phyloP scores from a whole-genome alignment of 2,329 filamentous ascomycete species.

The Ampelomyces quisqualis region DNA sequence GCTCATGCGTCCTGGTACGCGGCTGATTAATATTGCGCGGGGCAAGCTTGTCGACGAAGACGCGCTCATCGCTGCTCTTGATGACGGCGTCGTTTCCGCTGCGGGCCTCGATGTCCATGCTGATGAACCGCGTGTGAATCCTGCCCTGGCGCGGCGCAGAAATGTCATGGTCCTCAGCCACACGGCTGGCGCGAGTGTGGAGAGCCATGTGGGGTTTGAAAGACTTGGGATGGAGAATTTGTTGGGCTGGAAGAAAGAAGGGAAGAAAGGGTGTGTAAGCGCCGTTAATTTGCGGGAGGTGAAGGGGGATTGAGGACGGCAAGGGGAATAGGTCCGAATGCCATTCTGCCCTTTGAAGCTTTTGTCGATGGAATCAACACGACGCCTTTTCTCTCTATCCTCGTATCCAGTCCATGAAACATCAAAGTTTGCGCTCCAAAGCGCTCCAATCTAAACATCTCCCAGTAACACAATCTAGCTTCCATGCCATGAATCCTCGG shows the following conservation, averaged over 20 bases:
- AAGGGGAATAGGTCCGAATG: neutral
- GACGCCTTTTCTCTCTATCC: too few relatives aligned
- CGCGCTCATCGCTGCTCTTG: constrained; percentile 61
- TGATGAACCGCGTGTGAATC: constrained; percentile 58
- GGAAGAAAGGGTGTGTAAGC: constrained; percentile 55
- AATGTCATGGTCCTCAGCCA: constrained; percentile 65
- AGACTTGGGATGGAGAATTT: constrained; percentile 67
- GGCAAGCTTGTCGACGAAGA: constrained; percentile 66
- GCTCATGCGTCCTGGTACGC: constrained; percentile 56
- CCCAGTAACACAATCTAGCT: too few relatives aligned
- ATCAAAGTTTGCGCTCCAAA: too few relatives aligned
- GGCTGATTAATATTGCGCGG: constrained; percentile 67
- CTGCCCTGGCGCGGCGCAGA: constrained; percentile 47
- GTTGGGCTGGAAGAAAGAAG: constrained; percentile 57
- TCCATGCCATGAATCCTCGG: too few relatives aligned
- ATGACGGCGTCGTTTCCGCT: constrained; percentile 52
- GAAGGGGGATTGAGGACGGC: neutral
- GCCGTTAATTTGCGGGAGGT: constrained; percentile 55
- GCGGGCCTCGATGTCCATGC: constrained; percentile 66
- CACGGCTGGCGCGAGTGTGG: constrained; percentile 66
- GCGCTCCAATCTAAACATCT: too few relatives aligned
- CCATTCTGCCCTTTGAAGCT: too few relatives aligned
- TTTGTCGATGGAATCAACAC: too few relatives aligned
- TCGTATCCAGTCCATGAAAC: too few relatives aligned
- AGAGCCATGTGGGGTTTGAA: constrained; percentile 67